A percentile compares a stretch with the other conserved stretches of the same genome.
Conservation (phyloP, 2,329 filamentous ascomycete genomes). For the Ceratocystis colombiana region DNA sequence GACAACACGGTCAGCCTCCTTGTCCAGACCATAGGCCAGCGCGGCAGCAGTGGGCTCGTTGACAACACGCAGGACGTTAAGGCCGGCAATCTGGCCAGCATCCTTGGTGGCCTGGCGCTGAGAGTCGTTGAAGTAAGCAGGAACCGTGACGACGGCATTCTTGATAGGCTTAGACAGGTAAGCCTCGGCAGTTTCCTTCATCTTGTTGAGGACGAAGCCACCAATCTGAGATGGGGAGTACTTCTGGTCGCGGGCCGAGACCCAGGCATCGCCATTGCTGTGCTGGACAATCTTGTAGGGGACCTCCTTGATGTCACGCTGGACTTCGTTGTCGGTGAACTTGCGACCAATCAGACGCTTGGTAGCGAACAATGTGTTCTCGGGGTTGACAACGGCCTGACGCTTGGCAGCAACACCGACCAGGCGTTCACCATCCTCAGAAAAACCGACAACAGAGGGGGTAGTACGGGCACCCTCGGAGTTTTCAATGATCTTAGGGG, state of each 20-base stretch:
- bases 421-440: constrained; percentile 87
- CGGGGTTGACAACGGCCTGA: constrained; percentile 95
- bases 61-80: constrained; percentile 94
- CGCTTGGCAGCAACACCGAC: constrained; percentile 97
- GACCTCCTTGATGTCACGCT: constrained; percentile 94
- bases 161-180: constrained; percentile 85
- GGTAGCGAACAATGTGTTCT: constrained; percentile 96
- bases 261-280: constrained; percentile 92
- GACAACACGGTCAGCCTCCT: constrained; percentile 79
- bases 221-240: constrained; percentile 98
- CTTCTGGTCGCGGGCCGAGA: constrained; percentile 83
- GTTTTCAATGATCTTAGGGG: constrained; percentile 95
- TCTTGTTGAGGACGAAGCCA: constrained; percentile 93
- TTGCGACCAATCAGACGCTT: constrained; percentile 98
- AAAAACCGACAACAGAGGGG: constrained; percentile 89
- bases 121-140: constrained; percentile 97
- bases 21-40: constrained; percentile 91
- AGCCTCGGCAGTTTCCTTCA: constrained; percentile 96
- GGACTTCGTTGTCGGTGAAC: constrained; percentile 86
- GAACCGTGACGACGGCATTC: constrained; percentile 94
- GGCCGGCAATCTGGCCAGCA: constrained; percentile 92
- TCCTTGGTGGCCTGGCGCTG: constrained; percentile 99
- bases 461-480: constrained; percentile 87
- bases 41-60: constrained; percentile 97
- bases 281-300: constrained; percentile 98